Base-by-base conservation (phyloP, 1,284 basidiomycete genomes). In the Ustilago tritici region DNA sequence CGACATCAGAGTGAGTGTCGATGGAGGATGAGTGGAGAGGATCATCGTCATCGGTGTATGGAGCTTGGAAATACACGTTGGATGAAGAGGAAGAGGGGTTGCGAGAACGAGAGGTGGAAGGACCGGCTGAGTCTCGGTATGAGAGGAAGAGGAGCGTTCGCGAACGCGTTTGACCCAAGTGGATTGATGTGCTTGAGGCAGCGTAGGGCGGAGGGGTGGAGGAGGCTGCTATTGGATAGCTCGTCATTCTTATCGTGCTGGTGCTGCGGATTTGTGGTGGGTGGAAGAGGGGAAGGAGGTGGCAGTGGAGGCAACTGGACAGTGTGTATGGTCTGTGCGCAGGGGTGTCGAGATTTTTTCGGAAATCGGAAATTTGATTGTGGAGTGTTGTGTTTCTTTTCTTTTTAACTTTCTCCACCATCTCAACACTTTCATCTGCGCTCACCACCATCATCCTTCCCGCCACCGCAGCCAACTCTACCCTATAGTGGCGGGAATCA, bases 141-240 rank as follows among this genome's bases (percentile, higher is more conserved):
- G 95, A 98, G 67, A 98, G 92, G 87, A 97, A 99, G 84, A 98
- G 91, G 58, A 95, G 91, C 3, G 96, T 98, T 56, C 96, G 88
- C 1, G 93, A 95, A 78, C 96, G 92, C 19, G 93, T 95, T 43
- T 84, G 81, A 4, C 86, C 76, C 11, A 78, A 52, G 15, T 66
- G 40, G 4, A 35, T 5, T 0, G 57, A 57, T 19, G 50, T 28
- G 23, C 23, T 14, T n/a, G 46, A 53, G 10, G 50, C 7, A 2
- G 53, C 49, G 19, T 68, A 69, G 1, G 66, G 64, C 4, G 73
- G 68, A 9, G 73, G 73, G 3, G 65, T 76, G 14, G 73, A 68
- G 4, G 68, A 71, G 1, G 68, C 61, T 19, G 58, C 65, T 9
- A 47, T 36, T 23, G 70, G 61, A 47, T 73, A 73, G 41, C 23